Percentiles rank a stretch among this genome's conserved stretches.
phyloP scores from a whole-genome alignment of 2,329 filamentous ascomycete species.

The Teratosphaeria gauchensis region DNA sequence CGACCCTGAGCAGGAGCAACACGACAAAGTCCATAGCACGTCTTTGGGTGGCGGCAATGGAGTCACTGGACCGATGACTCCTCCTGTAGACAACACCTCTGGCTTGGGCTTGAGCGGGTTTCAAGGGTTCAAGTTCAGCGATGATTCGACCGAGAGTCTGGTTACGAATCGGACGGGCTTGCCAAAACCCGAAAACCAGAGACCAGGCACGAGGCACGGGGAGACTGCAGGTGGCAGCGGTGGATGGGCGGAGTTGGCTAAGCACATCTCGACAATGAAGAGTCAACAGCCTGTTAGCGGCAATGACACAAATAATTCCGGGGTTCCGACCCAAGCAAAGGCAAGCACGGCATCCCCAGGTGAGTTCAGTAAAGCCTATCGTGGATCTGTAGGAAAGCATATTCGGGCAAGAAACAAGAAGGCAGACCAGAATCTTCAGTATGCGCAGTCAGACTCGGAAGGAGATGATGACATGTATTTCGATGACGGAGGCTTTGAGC shows the following conservation, averaged over 20 bases:
- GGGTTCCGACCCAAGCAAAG: background rate
- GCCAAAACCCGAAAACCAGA: background rate
- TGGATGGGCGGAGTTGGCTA: conserved; percentile 3
- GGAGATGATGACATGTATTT: conserved; percentile 27
- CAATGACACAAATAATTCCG: background rate
- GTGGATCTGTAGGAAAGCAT: conserved; percentile 7
- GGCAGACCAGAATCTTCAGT: conserved; percentile 7
- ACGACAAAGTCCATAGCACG: background rate
- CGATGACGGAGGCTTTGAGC: conserved; percentile 26
- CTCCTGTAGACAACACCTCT: background rate
- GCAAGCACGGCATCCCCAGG: background rate
- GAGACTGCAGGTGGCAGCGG: conserved; percentile 2
- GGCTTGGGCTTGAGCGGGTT: conserved; percentile 8
- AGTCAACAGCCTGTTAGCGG: background rate
- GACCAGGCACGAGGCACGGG: conserved; percentile 4
- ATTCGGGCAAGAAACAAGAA: conserved; percentile 5
- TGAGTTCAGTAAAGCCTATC: conserved; percentile 7
- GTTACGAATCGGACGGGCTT: conserved; percentile 4
- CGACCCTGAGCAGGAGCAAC: background rate
- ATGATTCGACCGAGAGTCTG: conserved; percentile 6
- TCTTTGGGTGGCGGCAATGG: background rate
- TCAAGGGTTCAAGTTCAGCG: conserved; percentile 10
- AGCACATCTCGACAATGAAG: background rate
- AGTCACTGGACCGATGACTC: background rate
- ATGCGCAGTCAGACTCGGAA: conserved; percentile 4